These are phyloP conservation scores for Dendrobium nobile DNA, from an alignment of 106 monocot genomes.

Conservation along the genomic window DNA sequence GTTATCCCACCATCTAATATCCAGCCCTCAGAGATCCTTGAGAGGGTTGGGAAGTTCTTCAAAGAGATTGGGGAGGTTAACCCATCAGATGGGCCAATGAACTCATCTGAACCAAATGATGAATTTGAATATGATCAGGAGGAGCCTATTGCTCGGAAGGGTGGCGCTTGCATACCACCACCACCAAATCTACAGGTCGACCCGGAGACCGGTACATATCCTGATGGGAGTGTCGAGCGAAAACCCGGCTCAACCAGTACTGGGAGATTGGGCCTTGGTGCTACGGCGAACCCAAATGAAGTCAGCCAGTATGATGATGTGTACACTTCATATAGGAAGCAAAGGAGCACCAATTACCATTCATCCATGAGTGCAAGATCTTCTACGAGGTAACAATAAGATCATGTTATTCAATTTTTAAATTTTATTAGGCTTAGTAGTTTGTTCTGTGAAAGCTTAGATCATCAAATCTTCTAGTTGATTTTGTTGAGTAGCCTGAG, in stretches of 20 bases:
- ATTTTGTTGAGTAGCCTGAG: neutral
- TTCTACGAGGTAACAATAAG: conserved; percentile 31
- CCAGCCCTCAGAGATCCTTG: conserved; percentile 64
- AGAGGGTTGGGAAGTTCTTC: conserved; percentile 71
- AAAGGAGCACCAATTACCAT: conserved; percentile 90
- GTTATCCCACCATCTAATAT: conserved; percentile 81
- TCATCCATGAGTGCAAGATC: conserved; percentile 80
- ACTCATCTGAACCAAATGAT: conserved; percentile 29
- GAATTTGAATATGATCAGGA: conserved; percentile 59
- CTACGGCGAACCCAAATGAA: conserved; percentile 74
- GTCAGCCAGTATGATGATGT: conserved; percentile 94
- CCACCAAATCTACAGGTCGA: conserved; percentile 70
- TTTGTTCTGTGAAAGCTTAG: neutral
- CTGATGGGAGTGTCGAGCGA: conserved; percentile 60
- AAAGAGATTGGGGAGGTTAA: conserved; percentile 88
- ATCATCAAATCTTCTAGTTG: neutral
- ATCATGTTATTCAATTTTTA: conserved; percentile 1
- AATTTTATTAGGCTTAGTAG: neutral
- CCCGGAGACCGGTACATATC: conserved; percentile 64
- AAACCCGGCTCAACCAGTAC: conserved; percentile 45
- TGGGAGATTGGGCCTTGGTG: conserved; percentile 76
- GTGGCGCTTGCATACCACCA: conserved; percentile 92
- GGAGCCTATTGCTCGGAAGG: conserved; percentile 61
- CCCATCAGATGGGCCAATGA: conserved; percentile 74
- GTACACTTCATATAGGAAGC: conserved; percentile 80